Percentiles rank a stretch among this genome's conserved stretches.
Evolutionary conservation across 371 early-diverging fungal genomes (phyloP).

Genomic region (Lichtheimia ornata): DNA sequence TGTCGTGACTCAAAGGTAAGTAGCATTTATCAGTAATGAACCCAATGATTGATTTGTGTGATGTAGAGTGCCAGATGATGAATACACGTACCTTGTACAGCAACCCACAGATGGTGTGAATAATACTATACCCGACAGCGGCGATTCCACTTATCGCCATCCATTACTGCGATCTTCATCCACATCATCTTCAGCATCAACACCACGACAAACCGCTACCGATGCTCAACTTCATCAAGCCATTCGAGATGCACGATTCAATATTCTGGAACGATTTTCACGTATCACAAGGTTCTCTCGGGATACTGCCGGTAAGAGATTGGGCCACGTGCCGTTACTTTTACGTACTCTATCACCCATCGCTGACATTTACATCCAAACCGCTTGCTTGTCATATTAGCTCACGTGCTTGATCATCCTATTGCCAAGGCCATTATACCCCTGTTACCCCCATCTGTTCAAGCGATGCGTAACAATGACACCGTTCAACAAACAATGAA

Average conservation of each 20-base stretch:
- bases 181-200: background rate
- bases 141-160: too few relatives aligned
- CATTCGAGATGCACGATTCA: constrained; percentile 63
- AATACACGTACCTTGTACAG: constrained; percentile 16
- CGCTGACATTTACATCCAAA: too few relatives aligned
- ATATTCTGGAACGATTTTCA: constrained; percentile 81
- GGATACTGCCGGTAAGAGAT: constrained; percentile 61
- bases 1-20: constrained; percentile 29
- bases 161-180: too few relatives aligned
- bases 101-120: background rate
- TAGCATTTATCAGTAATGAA: background rate
- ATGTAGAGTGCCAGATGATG: constrained; percentile 22
- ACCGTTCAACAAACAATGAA: constrained; percentile 54
- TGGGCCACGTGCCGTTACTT: too few relatives aligned
- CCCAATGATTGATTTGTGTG: background rate
- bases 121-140: too few relatives aligned
- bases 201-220: background rate
- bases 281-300: constrained; percentile 79
- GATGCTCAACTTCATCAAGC: constrained; percentile 4
- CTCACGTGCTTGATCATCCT: constrained; percentile 78
- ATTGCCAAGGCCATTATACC: constrained; percentile 79
- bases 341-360: too few relatives aligned
- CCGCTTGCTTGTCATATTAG: constrained; percentile 21
- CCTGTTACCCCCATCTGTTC: constrained; percentile 54
- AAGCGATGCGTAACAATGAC: constrained; percentile 41